Evolutionary conservation across 2,329 filamentous ascomycete genomes (phyloP).

Genomic region (Tolypocladium album): DNA sequence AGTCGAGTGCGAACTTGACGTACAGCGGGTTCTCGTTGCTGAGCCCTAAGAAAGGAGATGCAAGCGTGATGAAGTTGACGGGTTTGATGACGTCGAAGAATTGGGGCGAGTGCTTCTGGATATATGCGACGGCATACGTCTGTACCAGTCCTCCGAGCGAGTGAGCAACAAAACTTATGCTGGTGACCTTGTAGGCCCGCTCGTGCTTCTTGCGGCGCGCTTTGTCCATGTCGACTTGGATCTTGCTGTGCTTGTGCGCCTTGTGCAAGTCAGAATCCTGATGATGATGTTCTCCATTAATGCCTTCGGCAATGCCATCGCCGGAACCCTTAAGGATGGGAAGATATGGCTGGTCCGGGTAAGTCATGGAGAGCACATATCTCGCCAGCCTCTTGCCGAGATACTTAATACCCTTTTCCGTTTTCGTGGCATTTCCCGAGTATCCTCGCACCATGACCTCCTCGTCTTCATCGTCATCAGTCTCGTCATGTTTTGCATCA

Average conservation of each 20-base stretch:
- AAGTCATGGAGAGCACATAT: slow-evolving; percentile 81
- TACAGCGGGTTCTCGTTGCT: slow-evolving; percentile 98
- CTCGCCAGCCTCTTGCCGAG: slow-evolving; percentile 88
- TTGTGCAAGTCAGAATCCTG: slow-evolving; percentile 30
- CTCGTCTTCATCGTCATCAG: slow-evolving; percentile 63
- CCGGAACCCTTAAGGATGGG: slow-evolving; percentile 46
- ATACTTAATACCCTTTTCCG: slow-evolving; percentile 93
- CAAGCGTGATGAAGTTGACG: slow-evolving; percentile 81
- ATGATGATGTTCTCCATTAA: slow-evolving; percentile 29
- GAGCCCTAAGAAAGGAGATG: slow-evolving; percentile 78
- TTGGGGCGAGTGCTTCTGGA: slow-evolving; percentile 85
- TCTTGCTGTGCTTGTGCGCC: slow-evolving; percentile 51
- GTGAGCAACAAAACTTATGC: slow-evolving; percentile 90
- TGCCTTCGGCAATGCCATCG: slow-evolving; percentile 28
- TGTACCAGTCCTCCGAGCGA: slow-evolving; percentile 85
- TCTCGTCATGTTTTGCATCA: slow-evolving; percentile 28
- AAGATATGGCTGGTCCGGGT: slow-evolving; percentile 83
- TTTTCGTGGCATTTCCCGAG: slow-evolving; percentile 78
- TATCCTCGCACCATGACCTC: slow-evolving; percentile 86
- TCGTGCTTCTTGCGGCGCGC: slow-evolving; percentile 34
- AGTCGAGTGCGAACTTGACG: slow-evolving; percentile 92
- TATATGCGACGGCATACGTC: slow-evolving; percentile 91
- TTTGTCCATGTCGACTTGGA: slow-evolving; percentile 44
- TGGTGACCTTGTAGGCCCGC: slow-evolving; percentile 72
- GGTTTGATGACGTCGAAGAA: slow-evolving; percentile 84